Evolutionary conservation across 1,284 basidiomycete genomes (phyloP).

Genomic region (Cryptococcus wingfieldii): DNA sequence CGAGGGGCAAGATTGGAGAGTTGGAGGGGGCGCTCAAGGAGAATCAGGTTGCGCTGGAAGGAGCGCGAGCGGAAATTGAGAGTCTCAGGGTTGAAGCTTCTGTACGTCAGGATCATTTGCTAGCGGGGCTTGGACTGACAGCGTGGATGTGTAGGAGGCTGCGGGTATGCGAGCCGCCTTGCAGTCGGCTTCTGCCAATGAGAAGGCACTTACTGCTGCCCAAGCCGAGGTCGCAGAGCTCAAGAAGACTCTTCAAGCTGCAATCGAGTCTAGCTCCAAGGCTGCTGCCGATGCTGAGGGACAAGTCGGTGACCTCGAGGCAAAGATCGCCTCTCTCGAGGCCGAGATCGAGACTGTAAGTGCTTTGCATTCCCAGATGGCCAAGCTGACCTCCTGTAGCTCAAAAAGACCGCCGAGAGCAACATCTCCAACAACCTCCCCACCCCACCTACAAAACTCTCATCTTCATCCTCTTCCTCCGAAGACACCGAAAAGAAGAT

Average conservation of each 20-base stretch:
- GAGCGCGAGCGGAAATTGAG: constrained; percentile 88
- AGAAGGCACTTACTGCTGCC: constrained; percentile 25
- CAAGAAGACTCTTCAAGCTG: constrained; percentile 6
- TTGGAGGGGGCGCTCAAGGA: constrained; percentile 83
- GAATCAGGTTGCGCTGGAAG: constrained; percentile 81
- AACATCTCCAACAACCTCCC: constrained; percentile 8
- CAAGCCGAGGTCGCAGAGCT: constrained; percentile 33
- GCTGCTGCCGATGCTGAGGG: neutral
- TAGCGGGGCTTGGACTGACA: neutral
- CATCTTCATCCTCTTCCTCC: constrained; percentile 11
- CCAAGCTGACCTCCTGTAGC: constrained; percentile 8
- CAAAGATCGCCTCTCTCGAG: constrained; percentile 29
- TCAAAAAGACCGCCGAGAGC: constrained; percentile 14
- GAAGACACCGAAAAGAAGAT: constrained; percentile 43
- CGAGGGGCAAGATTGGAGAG: constrained; percentile 66
- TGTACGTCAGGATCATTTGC: constrained; percentile 53
- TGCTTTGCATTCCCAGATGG: neutral
- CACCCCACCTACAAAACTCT: neutral
- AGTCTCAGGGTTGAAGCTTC: constrained; percentile 68
- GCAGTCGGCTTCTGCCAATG: constrained; percentile 27
- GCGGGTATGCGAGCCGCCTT: constrained; percentile 47
- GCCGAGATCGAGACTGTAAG: constrained; percentile 31
- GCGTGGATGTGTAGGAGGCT: constrained; percentile 38
- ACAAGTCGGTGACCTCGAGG: constrained; percentile 15
- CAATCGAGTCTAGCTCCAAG: neutral